phyloP scores from a whole-genome alignment of 2,329 filamentous ascomycete genomes.

The Aquanectria penicillioides region DNA sequence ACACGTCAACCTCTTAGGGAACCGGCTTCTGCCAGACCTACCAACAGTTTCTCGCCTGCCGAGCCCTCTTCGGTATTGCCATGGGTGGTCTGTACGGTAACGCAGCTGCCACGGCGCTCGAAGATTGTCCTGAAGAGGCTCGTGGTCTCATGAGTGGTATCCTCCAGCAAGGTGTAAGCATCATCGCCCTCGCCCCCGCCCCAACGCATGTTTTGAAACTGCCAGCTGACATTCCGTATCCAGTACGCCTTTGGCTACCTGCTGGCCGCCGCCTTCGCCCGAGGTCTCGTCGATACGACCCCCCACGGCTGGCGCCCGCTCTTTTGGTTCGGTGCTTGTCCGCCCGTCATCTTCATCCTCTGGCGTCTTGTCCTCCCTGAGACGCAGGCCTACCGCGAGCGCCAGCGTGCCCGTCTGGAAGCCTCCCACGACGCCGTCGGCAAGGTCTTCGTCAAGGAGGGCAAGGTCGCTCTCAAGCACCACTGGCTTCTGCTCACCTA shows the following conservation, averaged over 20 bases:
- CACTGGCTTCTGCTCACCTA: conserved; percentile 87
- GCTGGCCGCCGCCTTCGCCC: conserved; percentile 65
- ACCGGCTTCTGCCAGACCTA: conserved; percentile 78
- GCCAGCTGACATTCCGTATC: conserved; percentile 9
- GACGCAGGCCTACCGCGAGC: conserved; percentile 76
- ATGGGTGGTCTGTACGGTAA: conserved; percentile 87
- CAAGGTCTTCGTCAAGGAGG: conserved; percentile 75
- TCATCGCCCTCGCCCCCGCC: neutral
- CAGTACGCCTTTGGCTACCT: conserved; percentile 74
- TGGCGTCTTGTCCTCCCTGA: conserved; percentile 83
- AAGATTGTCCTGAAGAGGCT: conserved; percentile 75
- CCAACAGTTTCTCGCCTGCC: conserved; percentile 76
- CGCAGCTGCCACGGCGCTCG: conserved; percentile 80
- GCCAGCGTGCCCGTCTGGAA: conserved; percentile 68
- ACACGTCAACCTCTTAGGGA: conserved; percentile 48
- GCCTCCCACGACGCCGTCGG: conserved; percentile 47
- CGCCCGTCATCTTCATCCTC: conserved; percentile 81
- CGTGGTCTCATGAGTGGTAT: conserved; percentile 81
- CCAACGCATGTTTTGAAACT: too few relatives aligned
- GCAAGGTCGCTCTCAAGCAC: conserved; percentile 78
- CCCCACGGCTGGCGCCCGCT: conserved; percentile 83
- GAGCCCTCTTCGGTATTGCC: conserved; percentile 80
- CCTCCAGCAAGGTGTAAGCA: conserved; percentile 72
- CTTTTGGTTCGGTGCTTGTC: conserved; percentile 88
- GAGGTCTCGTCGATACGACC: conserved; percentile 79